A percentile compares a stretch with the other conserved stretches of the same genome.
Conservation (phyloP, 169 alveolate species). For the Plasmodium inui region DNA sequence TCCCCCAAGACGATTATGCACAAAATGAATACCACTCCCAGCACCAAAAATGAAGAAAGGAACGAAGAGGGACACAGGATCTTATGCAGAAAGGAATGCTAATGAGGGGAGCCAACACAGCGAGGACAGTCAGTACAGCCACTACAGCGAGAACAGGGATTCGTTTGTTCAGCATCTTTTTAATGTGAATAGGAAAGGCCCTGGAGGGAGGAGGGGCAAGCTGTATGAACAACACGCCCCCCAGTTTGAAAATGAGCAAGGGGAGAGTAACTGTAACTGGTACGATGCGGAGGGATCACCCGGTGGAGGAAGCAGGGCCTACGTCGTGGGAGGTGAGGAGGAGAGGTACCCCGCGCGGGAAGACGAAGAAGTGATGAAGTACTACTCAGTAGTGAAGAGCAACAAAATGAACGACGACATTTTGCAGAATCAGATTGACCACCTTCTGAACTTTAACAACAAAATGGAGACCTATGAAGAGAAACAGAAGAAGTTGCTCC, state of each 20-base stretch:
- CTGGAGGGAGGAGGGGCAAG: not conserved
- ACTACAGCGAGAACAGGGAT: slow-evolving; percentile 15
- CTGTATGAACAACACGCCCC: not conserved
- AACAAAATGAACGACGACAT: slow-evolving; percentile 28
- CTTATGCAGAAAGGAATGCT: not conserved
- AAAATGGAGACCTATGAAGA: slow-evolving; percentile 50
- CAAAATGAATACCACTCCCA: not conserved
- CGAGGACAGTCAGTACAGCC: too few relatives aligned
- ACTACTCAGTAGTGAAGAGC: slow-evolving; percentile 26
- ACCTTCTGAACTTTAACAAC: slow-evolving; percentile 28
- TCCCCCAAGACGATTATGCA: not conserved
- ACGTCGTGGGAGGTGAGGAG: not conserved
- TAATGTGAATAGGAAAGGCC: not conserved
- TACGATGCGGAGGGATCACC: not conserved
- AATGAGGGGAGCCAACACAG: slow-evolving; percentile 16
- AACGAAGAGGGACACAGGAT: not conserved
- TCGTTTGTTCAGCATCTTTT: slow-evolving; percentile 21
- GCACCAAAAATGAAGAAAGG: not conserved
- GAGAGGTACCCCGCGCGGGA: not conserved
- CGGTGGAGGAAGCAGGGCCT: not conserved
- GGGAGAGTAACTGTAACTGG: not conserved
- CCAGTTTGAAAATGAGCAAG: not conserved
- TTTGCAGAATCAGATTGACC: slow-evolving; percentile 46
- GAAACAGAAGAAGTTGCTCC: slow-evolving; percentile 9
- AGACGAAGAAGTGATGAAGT: slow-evolving; percentile 68